phyloP scores from a whole-genome alignment of 352 stramenopile genomes.

The Pseudoperonospora humuli region DNA sequence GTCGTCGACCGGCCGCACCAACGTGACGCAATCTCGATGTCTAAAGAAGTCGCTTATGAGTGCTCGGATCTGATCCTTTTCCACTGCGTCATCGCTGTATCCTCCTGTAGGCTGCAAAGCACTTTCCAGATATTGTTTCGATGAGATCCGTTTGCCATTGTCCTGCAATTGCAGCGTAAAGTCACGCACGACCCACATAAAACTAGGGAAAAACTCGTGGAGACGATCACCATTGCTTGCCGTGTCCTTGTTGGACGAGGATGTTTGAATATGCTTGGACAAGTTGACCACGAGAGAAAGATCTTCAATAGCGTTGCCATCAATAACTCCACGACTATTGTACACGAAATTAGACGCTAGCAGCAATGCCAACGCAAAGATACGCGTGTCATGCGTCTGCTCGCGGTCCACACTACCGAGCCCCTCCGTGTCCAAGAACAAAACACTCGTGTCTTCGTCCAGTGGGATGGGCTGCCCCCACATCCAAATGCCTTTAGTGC shows the following conservation, averaged over 20 bases:
- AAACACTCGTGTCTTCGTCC: slow-evolving; percentile 54
- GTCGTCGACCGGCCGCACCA: slow-evolving; percentile 83
- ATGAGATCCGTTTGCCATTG: slow-evolving; percentile 81
- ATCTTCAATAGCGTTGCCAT: slow-evolving; percentile 85
- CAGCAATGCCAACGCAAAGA: slow-evolving; percentile 85
- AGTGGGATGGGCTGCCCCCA: slow-evolving; percentile 75
- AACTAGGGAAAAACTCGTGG: slow-evolving; percentile 81
- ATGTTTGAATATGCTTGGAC: slow-evolving; percentile 84
- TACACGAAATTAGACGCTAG: slow-evolving; percentile 86
- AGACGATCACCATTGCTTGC: slow-evolving; percentile 29
- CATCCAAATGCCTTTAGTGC: slow-evolving; percentile 90
- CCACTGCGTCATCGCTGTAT: slow-evolving; percentile 66
- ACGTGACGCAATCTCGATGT: slow-evolving; percentile 83
- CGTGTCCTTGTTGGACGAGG: slow-evolving; percentile 20
- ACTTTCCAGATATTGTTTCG: slow-evolving; percentile 86
- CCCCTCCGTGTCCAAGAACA: slow-evolving; percentile 88
- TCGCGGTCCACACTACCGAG: slow-evolving; percentile 74
- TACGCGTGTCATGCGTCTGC: slow-evolving; percentile 86
- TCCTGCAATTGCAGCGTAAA: slow-evolving; percentile 85
- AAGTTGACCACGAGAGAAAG: slow-evolving; percentile 88
- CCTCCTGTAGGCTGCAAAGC: slow-evolving; percentile 73
- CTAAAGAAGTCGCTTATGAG: slow-evolving; percentile 79
- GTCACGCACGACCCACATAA: slow-evolving; percentile 88
- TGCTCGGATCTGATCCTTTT: slow-evolving; percentile 77
- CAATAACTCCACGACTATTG: slow-evolving; percentile 87